Percentiles rank a stretch among this genome's conserved stretches.
phyloP scores from a whole-genome alignment of 305 asterid species.

The Plantago coronopus region DNA sequence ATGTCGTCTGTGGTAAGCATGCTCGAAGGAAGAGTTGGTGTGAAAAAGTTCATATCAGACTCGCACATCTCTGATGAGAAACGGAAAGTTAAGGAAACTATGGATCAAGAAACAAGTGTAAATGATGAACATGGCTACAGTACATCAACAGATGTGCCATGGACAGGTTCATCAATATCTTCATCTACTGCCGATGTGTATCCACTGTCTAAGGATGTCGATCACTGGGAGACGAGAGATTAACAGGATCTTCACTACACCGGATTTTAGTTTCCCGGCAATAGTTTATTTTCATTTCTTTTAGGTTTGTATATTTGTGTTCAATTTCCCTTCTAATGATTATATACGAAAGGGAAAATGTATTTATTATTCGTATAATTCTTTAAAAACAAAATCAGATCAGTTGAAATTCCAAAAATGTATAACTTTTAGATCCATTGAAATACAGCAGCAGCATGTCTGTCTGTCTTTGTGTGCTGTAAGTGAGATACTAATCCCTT shows the following conservation, averaged over 20 bases:
- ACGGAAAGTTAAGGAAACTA: slow-evolving; percentile 6
- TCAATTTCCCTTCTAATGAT: too few relatives aligned
- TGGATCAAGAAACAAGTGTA: not conserved
- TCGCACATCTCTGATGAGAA: slow-evolving; percentile 17
- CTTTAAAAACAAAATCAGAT: too few relatives aligned
- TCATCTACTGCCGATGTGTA: slow-evolving; percentile 43
- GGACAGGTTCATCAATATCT: slow-evolving; percentile 40
- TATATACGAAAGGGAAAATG: too few relatives aligned
- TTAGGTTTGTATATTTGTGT: too few relatives aligned
- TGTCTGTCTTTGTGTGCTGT: too few relatives aligned
- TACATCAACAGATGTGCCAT: slow-evolving; percentile 34
- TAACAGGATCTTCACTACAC: not conserved
- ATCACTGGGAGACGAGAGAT: slow-evolving; percentile 42
- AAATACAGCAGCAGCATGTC: too few relatives aligned
- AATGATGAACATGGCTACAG: slow-evolving; percentile 26
- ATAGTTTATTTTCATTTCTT: not conserved
- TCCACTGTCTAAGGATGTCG: slow-evolving; percentile 32
- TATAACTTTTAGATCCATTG: too few relatives aligned
- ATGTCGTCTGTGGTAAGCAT: slow-evolving; percentile 66
- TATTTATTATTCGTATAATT: too few relatives aligned
- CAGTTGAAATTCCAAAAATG: too few relatives aligned
- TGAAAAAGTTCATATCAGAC: slow-evolving; percentile 23
- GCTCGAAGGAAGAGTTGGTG: slow-evolving; percentile 45
- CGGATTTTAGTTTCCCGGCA: not conserved
- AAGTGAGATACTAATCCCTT: too few relatives aligned